Percentiles rank a stretch among this genome's conserved stretches.
Conservation (phyloP, 305 asterid genomes). For the Fraxinus baroniana region DNA sequence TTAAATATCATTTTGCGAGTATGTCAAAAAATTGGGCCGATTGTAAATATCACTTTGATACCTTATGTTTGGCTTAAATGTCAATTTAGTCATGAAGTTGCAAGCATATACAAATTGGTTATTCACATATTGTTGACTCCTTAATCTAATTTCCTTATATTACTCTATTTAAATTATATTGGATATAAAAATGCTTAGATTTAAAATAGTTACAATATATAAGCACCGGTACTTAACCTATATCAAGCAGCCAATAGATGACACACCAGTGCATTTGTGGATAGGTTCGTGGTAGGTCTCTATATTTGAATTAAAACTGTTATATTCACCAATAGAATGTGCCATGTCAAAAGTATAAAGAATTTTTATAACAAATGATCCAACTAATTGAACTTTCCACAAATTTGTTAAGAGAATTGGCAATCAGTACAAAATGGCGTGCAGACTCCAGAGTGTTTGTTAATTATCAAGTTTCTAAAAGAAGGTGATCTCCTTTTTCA, state of each 20-base stretch:
- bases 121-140: neutral
- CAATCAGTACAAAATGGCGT: neutral
- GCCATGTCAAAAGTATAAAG: neutral
- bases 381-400: neutral
- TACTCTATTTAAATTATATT: neutral
- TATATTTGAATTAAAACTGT: neutral
- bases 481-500: neutral
- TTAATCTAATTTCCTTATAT: neutral
- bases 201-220: neutral
- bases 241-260: neutral
- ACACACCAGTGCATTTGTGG: neutral
- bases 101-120: neutral
- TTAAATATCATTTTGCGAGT: neutral
- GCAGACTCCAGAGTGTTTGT: neutral
- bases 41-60: neutral
- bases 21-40: neutral
- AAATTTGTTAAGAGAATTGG: neutral
- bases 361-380: neutral
- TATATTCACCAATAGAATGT: neutral
- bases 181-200: neutral
- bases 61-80: neutral
- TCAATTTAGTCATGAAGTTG: neutral
- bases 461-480: neutral
- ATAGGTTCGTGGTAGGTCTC: neutral
- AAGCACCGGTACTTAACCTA: neutral